Base-by-base conservation (phyloP, 768 basidiomycete genomes). In the Sarcodon aspratus region DNA sequence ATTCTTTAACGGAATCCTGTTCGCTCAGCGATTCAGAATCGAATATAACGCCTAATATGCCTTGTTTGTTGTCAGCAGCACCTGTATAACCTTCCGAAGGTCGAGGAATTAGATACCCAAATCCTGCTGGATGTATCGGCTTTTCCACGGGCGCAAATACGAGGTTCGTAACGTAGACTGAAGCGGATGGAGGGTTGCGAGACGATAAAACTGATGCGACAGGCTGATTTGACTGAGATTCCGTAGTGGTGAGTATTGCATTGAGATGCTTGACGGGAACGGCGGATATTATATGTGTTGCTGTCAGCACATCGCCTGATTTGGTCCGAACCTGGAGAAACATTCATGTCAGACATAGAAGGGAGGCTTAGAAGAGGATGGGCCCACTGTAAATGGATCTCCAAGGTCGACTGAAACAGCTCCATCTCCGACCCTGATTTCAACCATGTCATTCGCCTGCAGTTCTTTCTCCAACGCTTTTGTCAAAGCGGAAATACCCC, bases 41-140 rank as follows among this genome's bases (percentile, higher is more conserved):
- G 65, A 97, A 97, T 9, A 97, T 82, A 32, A 83, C 81, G 10
- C 95, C 95, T 0, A 98, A 73, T 15, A 87, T 74, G 3, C 78
- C 76, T 9, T 71, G 62, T 44, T 48, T 17, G 52, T 50, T 38
- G 12, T 50, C 15, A 8, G 61, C 56, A 5, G 56, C 46, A 10
- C 52, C 48, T n/a, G 63, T 57, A 54, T 87, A 85, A 17, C 72
- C 82, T 5, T 62, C 62, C 33, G 64, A 66, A 0, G 85, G 80
- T 12, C 93, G 85, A 0, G 94, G 92, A 47, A 96, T 75, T 59
- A 99, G 82, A 68, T 93, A 97, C 8, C 95, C 95, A 61, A 97
- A 99, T 3, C 95, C 95, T 2, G 73, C 72, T 0, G 92, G 91
- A 56, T 91, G 85, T 45, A 94, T 72, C 18, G 61, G 57, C 18